Conservation (phyloP, 257 asterid species). For the Schizonepeta tenuifolia region DNA sequence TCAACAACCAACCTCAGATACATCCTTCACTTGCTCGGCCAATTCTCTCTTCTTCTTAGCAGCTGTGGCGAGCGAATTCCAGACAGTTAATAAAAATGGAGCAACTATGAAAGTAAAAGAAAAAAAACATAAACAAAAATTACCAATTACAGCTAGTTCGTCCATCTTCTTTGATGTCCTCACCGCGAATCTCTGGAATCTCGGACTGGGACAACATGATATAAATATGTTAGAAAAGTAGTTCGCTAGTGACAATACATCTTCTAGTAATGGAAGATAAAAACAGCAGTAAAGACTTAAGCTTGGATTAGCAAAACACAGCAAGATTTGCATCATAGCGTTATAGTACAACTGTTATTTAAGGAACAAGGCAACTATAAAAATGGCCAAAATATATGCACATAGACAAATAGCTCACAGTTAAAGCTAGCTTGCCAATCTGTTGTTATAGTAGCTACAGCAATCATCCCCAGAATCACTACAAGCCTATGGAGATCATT, state of each 20-base stretch:
- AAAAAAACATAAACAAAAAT: neutral
- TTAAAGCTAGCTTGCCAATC: conserved; percentile 6
- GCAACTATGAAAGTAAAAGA: conserved; percentile 17
- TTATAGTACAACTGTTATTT: neutral
- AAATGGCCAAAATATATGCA: neutral
- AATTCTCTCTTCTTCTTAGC: conserved; percentile 59
- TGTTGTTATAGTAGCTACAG: conserved; percentile 4
- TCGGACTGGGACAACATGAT: conserved; percentile 44
- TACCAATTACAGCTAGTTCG: conserved; percentile 57
- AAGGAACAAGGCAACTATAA: neutral
- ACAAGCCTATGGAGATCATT: conserved; percentile 15
- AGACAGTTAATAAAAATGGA: neutral
- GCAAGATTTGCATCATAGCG: neutral
- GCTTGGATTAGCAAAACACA: neutral
- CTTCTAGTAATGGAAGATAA: conserved; percentile 24
- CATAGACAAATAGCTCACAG: neutral
- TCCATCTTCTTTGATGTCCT: conserved; percentile 71
- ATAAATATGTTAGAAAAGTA: conserved; percentile 13
- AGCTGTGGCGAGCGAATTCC: conserved; percentile 49
- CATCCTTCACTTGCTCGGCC: conserved; percentile 64
- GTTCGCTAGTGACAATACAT: conserved; percentile 14
- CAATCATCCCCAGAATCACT: conserved; percentile 1
- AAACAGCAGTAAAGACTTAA: neutral
- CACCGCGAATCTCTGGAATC: conserved; percentile 87
- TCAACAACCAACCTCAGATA: conserved; percentile 46